Evolutionary conservation across 495 filamentous ascomycete genomes (phyloP).

Genomic region (Parmelia sp.): DNA sequence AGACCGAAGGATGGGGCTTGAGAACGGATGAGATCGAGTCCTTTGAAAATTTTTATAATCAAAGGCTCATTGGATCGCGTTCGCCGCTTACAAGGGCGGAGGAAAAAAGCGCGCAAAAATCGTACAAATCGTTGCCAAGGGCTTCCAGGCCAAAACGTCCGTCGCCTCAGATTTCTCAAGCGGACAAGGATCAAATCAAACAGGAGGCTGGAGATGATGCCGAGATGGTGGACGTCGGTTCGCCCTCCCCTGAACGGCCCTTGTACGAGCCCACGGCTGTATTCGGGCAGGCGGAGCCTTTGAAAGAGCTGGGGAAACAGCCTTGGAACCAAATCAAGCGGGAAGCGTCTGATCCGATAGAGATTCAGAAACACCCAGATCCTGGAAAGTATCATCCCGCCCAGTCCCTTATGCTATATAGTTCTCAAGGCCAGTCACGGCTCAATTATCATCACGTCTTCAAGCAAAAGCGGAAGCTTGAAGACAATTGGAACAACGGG

Average conservation of each 20-base stretch:
- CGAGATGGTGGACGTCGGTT: constrained; percentile 41
- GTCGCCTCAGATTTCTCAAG: not conserved
- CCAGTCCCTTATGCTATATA: constrained; percentile 17
- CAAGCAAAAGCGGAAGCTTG: constrained; percentile 75
- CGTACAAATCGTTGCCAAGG: not conserved
- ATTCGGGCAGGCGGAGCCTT: not conserved
- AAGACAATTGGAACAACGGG: constrained; percentile 85
- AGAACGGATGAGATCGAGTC: constrained; percentile 56
- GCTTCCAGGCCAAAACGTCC: not conserved
- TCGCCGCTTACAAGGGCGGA: not conserved
- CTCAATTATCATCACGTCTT: constrained; percentile 84
- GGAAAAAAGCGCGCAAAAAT: not conserved
- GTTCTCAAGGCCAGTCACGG: constrained; percentile 24
- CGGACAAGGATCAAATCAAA: constrained; percentile 1
- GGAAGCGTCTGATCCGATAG: too few species aligned
- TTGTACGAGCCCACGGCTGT: not conserved
- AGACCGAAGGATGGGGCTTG: constrained; percentile 76
- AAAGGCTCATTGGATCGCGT: constrained; percentile 36
- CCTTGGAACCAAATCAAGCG: not conserved
- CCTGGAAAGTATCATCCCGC: not conserved
- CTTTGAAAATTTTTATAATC: constrained; percentile 53
- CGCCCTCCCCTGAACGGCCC: constrained; percentile 18
- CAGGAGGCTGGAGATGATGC: constrained; percentile 37
- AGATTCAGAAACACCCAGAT: not conserved
- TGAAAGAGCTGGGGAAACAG: constrained; percentile 1